Conservation (phyloP, 306 rosid species). For the Castanea sativa region DNA sequence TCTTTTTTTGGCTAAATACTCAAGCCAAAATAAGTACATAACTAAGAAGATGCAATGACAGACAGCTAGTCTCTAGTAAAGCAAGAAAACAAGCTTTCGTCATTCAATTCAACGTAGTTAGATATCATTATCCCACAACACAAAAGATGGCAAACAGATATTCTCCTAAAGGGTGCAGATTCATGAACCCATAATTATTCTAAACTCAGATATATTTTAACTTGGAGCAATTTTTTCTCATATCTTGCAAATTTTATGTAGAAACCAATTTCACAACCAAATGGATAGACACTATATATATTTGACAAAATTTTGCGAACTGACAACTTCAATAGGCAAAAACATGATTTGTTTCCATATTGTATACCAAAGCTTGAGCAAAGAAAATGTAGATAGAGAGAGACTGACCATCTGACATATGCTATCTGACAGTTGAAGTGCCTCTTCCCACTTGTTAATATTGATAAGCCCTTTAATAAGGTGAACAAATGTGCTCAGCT, state of each 20-base stretch:
- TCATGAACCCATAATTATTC: neutral
- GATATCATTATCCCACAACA: neutral
- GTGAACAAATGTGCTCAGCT: conserved; percentile 61
- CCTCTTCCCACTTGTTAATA: conserved; percentile 73
- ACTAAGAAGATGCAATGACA: neutral
- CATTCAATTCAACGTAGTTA: neutral
- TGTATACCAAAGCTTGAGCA: conserved; percentile 13
- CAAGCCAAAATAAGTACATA: neutral
- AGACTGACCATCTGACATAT: conserved; percentile 79
- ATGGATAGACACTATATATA: neutral
- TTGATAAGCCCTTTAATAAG: conserved; percentile 68
- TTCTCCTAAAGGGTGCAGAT: neutral
- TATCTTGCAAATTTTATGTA: neutral
- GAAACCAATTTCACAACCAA: neutral
- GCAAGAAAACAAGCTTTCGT: neutral
- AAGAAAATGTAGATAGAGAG: conserved; percentile 19
- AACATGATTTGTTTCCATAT: neutral
- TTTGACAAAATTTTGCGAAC: conserved; percentile 6
- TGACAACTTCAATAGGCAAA: conserved; percentile 1
- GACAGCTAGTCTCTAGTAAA: neutral
- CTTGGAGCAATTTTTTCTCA: neutral
- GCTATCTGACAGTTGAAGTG: conserved; percentile 67
- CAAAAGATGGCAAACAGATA: neutral
- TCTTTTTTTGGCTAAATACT: no score
- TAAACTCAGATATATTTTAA: neutral